Evolutionary conservation across 2,329 filamentous ascomycete genomes (phyloP).

Genomic region (Fusarium concolor): DNA sequence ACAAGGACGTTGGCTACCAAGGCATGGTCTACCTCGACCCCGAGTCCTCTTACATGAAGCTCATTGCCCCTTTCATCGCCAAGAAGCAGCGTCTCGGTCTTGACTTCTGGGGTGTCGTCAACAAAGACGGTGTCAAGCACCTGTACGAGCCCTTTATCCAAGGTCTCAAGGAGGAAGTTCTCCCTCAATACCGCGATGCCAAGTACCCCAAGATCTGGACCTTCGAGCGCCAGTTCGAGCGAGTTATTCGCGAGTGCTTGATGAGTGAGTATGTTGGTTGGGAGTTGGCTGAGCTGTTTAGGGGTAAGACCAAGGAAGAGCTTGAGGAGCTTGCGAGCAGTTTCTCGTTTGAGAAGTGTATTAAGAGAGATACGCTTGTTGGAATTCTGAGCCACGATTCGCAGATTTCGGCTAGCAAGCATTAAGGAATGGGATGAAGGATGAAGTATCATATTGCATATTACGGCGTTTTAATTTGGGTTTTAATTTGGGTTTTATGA

Average conservation of each 20-base stretch:
- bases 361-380: conserved; percentile 63
- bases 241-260: conserved; percentile 53
- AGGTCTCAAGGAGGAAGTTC: conserved; percentile 58
- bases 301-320: conserved; percentile 61
- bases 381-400: conserved; percentile 55
- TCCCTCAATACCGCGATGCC: conserved; percentile 54
- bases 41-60: conserved; percentile 61
- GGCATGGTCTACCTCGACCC: conserved; percentile 65
- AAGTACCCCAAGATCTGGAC: conserved; percentile 63
- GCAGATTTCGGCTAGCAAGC: neutral
- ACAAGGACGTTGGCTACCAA: conserved; percentile 68
- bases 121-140: conserved; percentile 46
- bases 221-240: conserved; percentile 63
- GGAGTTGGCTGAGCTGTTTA: conserved; percentile 68
- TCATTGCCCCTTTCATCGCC: conserved; percentile 63
- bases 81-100: conserved; percentile 66
- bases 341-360: conserved; percentile 66
- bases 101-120: conserved; percentile 64
- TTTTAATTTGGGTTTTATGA: neutral
- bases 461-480: neutral
- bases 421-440: neutral
- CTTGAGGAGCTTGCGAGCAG: conserved; percentile 64
- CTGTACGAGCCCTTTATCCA: conserved; percentile 55
- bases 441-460: neutral
- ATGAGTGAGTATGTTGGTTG: conserved; percentile 63